Conservation (phyloP, 2,329 filamentous ascomycete species). For the Colletotrichum eleusines region DNA sequence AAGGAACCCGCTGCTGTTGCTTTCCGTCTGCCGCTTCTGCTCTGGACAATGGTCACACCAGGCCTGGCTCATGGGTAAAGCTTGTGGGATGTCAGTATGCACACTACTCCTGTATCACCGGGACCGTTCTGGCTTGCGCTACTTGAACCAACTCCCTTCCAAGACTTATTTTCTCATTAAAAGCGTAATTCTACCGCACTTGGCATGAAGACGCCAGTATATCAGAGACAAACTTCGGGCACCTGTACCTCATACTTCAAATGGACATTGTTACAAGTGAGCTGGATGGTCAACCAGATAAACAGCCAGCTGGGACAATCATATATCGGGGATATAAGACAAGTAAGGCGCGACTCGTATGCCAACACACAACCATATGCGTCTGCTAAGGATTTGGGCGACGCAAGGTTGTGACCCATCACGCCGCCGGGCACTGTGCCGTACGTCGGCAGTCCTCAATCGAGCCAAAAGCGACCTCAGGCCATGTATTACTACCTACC, state of each 20-base stretch:
- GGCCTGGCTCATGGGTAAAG: conserved; percentile 9
- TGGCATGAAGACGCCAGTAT: background rate
- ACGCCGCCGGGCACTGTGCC: conserved; percentile 16
- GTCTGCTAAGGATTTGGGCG: conserved; percentile 8
- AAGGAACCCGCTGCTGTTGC: background rate
- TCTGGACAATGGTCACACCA: conserved; percentile 16
- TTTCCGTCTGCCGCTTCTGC: conserved; percentile 14
- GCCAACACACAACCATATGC: conserved; percentile 13
- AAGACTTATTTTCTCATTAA: background rate
- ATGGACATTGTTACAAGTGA: background rate
- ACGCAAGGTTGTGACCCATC: conserved; percentile 7
- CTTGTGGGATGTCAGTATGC: conserved; percentile 12
- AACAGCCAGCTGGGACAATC: background rate
- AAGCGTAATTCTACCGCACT: no score
- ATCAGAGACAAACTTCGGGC: no score
- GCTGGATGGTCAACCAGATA: background rate
- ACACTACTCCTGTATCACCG: background rate
- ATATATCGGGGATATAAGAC: background rate
- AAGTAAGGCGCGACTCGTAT: background rate
- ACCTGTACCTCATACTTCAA: background rate
- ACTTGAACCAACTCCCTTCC: background rate
- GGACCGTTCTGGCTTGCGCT: background rate
- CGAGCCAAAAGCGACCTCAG: conserved; percentile 3
- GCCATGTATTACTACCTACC: conserved; percentile 10
- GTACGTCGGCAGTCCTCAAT: conserved; percentile 2